A percentile compares a stretch with the other conserved stretches of the same genome.
phyloP scores from a whole-genome alignment of 371 early-diverging fungal genomes.

The Rozella allomycis region DNA sequence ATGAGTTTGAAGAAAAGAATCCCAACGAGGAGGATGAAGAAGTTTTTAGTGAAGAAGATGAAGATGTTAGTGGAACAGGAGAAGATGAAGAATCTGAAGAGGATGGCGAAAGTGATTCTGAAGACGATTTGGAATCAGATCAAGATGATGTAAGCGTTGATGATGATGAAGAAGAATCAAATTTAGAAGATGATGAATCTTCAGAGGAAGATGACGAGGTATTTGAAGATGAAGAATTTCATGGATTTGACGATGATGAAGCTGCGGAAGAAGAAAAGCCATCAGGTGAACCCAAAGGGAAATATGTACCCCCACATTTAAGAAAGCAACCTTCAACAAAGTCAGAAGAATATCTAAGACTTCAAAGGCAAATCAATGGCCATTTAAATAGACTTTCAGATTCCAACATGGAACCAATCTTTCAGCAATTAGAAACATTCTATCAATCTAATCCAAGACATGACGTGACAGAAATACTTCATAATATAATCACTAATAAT shows the following conservation, averaged over 20 bases:
- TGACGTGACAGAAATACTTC: constrained; percentile 62
- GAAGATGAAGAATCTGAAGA: constrained; percentile 1
- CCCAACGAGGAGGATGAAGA: too few relatives aligned
- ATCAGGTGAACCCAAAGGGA: constrained; percentile 6
- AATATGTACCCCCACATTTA: constrained; percentile 79
- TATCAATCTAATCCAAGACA: constrained; percentile 58
- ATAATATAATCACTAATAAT: constrained; percentile 44
- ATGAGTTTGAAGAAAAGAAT: too few relatives aligned
- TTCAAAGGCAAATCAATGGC: constrained; percentile 62
- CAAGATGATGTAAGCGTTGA: neutral
- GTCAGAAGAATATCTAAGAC: constrained; percentile 32
- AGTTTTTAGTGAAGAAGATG: neutral
- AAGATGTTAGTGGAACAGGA: constrained; percentile 1
- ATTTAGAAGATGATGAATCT: constrained; percentile 1
- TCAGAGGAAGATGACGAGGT: constrained; percentile 2
- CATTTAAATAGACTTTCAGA: constrained; percentile 67
- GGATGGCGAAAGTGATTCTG: constrained; percentile 1
- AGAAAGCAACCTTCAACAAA: constrained; percentile 28
- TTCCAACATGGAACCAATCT: constrained; percentile 63
- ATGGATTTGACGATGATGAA: constrained; percentile 1
- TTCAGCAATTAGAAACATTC: constrained; percentile 49
- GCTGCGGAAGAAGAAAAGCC: constrained; percentile 1
- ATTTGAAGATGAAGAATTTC: constrained; percentile 2
- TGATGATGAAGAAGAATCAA: constrained; percentile 1
- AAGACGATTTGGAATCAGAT: neutral